phyloP scores from a whole-genome alignment of 768 basidiomycete genomes.

The Coprinopsis marcescibilis region DNA sequence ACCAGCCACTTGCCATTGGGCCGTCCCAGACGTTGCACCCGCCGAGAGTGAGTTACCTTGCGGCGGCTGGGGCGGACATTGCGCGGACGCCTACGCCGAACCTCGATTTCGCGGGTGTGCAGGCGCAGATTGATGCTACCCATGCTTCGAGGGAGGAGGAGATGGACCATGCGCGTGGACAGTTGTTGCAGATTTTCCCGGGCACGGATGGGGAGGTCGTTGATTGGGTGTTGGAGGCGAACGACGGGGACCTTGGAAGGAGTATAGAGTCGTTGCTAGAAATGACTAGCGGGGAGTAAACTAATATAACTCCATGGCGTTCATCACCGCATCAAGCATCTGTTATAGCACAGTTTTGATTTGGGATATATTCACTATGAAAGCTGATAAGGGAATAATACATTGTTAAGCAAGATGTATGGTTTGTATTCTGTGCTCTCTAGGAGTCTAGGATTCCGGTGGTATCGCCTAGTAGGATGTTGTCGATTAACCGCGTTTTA shows the following conservation, averaged over 20 bases:
- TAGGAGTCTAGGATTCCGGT: slow-evolving; percentile 19
- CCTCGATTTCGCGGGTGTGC: slow-evolving; percentile 63
- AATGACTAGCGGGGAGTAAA: slow-evolving; percentile 47
- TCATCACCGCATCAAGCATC: too few species aligned
- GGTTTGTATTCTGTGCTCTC: too few species aligned
- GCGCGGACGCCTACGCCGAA: slow-evolving; percentile 66
- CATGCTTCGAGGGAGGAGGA: slow-evolving; percentile 50
- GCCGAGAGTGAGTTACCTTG: slow-evolving; percentile 38
- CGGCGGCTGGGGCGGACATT: slow-evolving; percentile 35
- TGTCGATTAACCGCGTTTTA: slow-evolving; percentile 88
- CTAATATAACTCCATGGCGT: too few species aligned
- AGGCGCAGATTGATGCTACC: slow-evolving; percentile 73
- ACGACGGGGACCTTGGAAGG: slow-evolving; percentile 80
- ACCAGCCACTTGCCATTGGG: slow-evolving; percentile 37
- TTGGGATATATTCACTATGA: too few species aligned
- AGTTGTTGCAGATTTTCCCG: slow-evolving; percentile 88
- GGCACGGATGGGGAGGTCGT: slow-evolving; percentile 74
- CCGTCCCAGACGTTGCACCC: slow-evolving; percentile 30
- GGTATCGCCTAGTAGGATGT: slow-evolving; percentile 65
- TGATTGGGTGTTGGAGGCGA: slow-evolving; percentile 86
- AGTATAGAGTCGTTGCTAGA: slow-evolving; percentile 85
- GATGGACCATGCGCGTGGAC: slow-evolving; percentile 64
- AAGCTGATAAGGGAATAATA: too few species aligned
- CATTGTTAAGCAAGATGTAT: neutral
- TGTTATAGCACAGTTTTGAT: too few species aligned